Evolutionary conservation across 192 early-diverging fungal genomes (phyloP).

Genomic region (Gorgonomyces haynaldii): DNA sequence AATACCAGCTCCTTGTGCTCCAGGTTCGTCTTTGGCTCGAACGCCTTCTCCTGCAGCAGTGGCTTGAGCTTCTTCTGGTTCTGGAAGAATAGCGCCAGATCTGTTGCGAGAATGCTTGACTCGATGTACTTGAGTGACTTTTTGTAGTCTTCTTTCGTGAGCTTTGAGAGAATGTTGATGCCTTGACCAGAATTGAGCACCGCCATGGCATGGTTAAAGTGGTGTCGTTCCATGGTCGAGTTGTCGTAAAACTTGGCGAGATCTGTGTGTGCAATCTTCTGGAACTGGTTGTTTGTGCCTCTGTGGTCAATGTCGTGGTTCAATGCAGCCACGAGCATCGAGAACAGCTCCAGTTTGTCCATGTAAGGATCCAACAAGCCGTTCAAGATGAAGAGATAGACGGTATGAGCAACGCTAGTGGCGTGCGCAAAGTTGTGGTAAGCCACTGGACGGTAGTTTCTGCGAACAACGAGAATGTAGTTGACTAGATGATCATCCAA

Average conservation of each 20-base stretch:
- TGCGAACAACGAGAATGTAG: slow-evolving; percentile 29
- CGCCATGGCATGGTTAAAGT: slow-evolving; percentile 35
- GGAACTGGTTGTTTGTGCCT: slow-evolving; percentile 38
- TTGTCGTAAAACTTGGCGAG: slow-evolving; percentile 26
- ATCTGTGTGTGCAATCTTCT: slow-evolving; percentile 24
- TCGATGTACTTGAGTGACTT: slow-evolving; percentile 20
- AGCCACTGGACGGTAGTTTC: slow-evolving; percentile 28
- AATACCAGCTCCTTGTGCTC: slow-evolving; percentile 13
- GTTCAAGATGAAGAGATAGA: slow-evolving; percentile 17
- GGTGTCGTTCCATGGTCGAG: slow-evolving; percentile 34
- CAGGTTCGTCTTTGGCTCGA: slow-evolving; percentile 1
- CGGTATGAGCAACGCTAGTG: slow-evolving; percentile 22
- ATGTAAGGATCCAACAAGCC: slow-evolving; percentile 10
- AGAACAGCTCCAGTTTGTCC: slow-evolving; percentile 22
- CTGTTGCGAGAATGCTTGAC: slow-evolving; percentile 29
- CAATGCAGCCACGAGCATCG: slow-evolving; percentile 31
- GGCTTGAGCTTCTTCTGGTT: slow-evolving; percentile 16
- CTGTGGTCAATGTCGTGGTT: slow-evolving; percentile 42
- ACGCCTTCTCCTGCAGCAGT: slow-evolving; percentile 9
- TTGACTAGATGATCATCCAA: slow-evolving; percentile 16
- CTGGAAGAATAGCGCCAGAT: slow-evolving; percentile 30
- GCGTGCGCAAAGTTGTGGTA: slow-evolving; percentile 44
- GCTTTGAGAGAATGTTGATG: slow-evolving; percentile 22
- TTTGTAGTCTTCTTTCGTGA: slow-evolving; percentile 19
- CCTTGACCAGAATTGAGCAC: slow-evolving; percentile 20